A percentile compares a stretch with the other conserved stretches of the same genome.
Conservation (phyloP, 2,329 filamentous ascomycete species). For the Colletotrichum scovillei region DNA sequence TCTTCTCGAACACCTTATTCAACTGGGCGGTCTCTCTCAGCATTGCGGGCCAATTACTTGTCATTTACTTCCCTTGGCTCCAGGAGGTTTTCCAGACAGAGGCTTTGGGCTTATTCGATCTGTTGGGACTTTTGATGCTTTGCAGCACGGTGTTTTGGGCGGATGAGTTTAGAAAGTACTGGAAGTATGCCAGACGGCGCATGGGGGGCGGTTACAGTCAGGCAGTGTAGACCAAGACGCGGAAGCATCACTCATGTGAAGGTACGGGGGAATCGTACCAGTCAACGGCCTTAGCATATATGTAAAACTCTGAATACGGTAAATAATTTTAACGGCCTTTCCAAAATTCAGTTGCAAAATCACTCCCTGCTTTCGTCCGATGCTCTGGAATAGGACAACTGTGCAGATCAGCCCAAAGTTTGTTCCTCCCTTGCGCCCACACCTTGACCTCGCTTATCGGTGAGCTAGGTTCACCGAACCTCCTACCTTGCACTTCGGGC, state of each 20-base stretch:
- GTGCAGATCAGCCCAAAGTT: slow-evolving; percentile 19
- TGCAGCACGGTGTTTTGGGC: slow-evolving; percentile 95
- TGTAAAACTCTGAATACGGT: slow-evolving; percentile 29
- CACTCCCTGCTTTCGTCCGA: background rate
- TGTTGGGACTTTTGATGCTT: slow-evolving; percentile 77
- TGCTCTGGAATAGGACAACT: slow-evolving; percentile 8
- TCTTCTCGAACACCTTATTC: slow-evolving; percentile 92
- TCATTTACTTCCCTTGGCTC: slow-evolving; percentile 94
- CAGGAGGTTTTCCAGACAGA: slow-evolving; percentile 98
- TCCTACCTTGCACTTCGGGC: slow-evolving; percentile 31
- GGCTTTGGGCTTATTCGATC: slow-evolving; percentile 78
- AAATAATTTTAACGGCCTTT: slow-evolving; percentile 32
- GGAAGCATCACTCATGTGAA: slow-evolving; percentile 12
- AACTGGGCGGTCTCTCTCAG: slow-evolving; percentile 94
- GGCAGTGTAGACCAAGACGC: slow-evolving; percentile 60
- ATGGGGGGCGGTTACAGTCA: slow-evolving; percentile 73
- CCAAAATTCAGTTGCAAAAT: background rate
- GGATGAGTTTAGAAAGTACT: slow-evolving; percentile 90
- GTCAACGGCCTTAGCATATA: slow-evolving; percentile 23
- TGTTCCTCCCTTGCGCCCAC: slow-evolving; percentile 28
- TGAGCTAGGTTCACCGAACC: slow-evolving; percentile 32
- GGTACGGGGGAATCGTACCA: slow-evolving; percentile 13
- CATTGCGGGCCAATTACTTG: slow-evolving; percentile 85
- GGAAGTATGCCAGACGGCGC: slow-evolving; percentile 68
- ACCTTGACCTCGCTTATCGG: slow-evolving; percentile 35